phyloP scores from a whole-genome alignment of 2,329 filamentous ascomycete genomes.

The Neophaeococcomyces aloes region DNA sequence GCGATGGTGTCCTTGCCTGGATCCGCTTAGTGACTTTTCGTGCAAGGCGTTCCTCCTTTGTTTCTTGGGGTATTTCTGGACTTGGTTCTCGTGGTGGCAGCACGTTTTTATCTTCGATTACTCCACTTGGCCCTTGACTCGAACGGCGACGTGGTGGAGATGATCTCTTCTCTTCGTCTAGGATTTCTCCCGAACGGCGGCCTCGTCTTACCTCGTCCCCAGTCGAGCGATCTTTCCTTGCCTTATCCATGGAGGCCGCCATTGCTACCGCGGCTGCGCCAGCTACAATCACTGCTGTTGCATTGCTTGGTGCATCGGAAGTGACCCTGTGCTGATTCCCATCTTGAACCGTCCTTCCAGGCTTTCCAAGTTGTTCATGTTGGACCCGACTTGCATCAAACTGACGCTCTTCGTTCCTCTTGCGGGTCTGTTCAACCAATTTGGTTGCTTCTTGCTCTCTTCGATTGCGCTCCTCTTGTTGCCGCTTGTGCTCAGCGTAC shows the following conservation, averaged over 20 bases:
- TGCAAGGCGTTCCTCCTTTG: slow-evolving; percentile 21
- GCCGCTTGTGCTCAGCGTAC: slow-evolving; percentile 16
- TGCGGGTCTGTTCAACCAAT: slow-evolving; percentile 10
- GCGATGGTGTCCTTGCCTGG: slow-evolving; percentile 23
- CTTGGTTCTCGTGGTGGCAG: slow-evolving; percentile 7
- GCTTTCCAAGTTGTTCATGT: not conserved
- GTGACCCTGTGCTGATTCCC: not conserved
- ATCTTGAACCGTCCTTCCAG: not conserved
- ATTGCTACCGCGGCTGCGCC: slow-evolving; percentile 36
- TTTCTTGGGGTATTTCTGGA: slow-evolving; percentile 8
- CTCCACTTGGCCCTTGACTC: not conserved
- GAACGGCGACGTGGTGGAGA: slow-evolving; percentile 1
- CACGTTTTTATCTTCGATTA: no score
- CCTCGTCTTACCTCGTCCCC: slow-evolving; percentile 18
- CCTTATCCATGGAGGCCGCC: slow-evolving; percentile 18
- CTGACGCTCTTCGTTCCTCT: slow-evolving; percentile 21
- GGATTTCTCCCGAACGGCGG: slow-evolving; percentile 25
- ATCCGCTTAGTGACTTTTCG: slow-evolving; percentile 26
- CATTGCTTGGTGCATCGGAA: slow-evolving; percentile 27
- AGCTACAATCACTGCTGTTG: slow-evolving; percentile 41
- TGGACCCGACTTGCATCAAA: slow-evolving; percentile 11
- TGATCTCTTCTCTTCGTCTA: slow-evolving; percentile 8
- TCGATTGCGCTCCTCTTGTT: slow-evolving; percentile 11
- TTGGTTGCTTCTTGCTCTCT: slow-evolving; percentile 1
- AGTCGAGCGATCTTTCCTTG: slow-evolving; percentile 17